Conservation (phyloP, 495 filamentous ascomycete genomes). For the Aspergillus indologenus region DNA sequence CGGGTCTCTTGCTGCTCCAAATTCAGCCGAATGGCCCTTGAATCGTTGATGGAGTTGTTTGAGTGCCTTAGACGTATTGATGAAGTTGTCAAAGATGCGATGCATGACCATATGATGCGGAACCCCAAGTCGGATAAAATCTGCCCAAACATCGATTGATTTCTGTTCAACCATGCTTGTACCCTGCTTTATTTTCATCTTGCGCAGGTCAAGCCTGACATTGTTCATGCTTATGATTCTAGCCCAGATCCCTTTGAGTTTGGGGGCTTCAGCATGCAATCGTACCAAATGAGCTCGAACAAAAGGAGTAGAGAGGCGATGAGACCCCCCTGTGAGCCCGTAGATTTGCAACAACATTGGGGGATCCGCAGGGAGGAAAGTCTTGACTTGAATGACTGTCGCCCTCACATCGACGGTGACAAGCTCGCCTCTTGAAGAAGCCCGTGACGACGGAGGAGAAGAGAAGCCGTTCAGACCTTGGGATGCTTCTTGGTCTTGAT, state of each 20-base stretch:
- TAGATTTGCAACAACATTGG: slow-evolving; percentile 87
- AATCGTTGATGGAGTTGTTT: slow-evolving; percentile 91
- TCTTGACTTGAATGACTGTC: slow-evolving; percentile 81
- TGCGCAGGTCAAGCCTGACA: slow-evolving; percentile 73
- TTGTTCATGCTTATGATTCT: slow-evolving; percentile 79
- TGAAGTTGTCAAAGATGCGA: slow-evolving; percentile 86
- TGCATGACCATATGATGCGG: slow-evolving; percentile 94
- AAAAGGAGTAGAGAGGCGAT: slow-evolving; percentile 82
- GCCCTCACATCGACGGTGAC: slow-evolving; percentile 76
- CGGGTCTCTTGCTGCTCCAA: slow-evolving; percentile 75
- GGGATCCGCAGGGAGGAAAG: slow-evolving; percentile 80
- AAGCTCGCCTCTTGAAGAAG: slow-evolving; percentile 55
- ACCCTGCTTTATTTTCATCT: slow-evolving; percentile 65
- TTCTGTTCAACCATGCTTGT: slow-evolving; percentile 64
- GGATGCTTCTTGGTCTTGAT: slow-evolving; percentile 6
- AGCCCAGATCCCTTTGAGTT: slow-evolving; percentile 78
- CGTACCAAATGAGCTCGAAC: slow-evolving; percentile 70
- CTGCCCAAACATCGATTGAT: slow-evolving; percentile 77
- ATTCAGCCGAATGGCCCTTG: slow-evolving; percentile 79
- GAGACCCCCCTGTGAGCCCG: slow-evolving; percentile 72
- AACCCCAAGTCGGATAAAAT: slow-evolving; percentile 83
- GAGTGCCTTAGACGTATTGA: slow-evolving; percentile 81
- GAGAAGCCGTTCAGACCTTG: slow-evolving; percentile 8
- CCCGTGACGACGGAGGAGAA: slow-evolving; percentile 25
- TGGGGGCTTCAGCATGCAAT: slow-evolving; percentile 81